Conservation (phyloP, 305 asterid species). For the Solanum hybrid region DNA sequence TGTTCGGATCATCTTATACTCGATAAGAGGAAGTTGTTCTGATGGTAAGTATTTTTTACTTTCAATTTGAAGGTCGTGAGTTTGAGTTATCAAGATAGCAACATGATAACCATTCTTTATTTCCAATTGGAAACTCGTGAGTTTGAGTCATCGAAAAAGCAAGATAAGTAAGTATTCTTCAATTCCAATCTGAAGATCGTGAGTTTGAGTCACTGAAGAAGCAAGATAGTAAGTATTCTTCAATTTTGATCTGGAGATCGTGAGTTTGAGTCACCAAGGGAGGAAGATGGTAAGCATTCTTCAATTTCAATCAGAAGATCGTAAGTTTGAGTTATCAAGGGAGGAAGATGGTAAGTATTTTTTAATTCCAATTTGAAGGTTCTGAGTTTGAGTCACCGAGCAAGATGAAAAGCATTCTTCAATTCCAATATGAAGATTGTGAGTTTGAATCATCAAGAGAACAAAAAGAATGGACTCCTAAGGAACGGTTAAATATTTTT, state of each 20-base stretch:
- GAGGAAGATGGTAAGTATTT: background rate
- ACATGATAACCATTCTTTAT: background rate
- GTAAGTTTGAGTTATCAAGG: too few species aligned
- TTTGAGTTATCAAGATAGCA: background rate
- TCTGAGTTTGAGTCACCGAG: background rate
- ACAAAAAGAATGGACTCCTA: background rate
- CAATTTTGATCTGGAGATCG: background rate
- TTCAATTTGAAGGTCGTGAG: background rate
- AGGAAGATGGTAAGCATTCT: background rate
- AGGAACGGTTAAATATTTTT: background rate
- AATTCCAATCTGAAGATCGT: background rate
- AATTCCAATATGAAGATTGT: too few species aligned
- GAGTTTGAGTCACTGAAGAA: background rate
- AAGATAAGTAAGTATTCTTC: background rate
- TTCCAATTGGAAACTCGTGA: too few species aligned
- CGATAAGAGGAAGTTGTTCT: background rate
- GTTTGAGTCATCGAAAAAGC: background rate
- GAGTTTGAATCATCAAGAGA: background rate
- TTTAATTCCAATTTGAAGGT: background rate
- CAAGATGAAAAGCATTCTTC: background rate
- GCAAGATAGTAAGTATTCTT: background rate
- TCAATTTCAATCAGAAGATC: background rate
- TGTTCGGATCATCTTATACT: background rate
- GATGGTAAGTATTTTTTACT: background rate
- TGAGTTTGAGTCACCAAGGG: background rate